Evolutionary conservation across 106 monocot species (phyloP), one percentile per base, ranked within the genome.

Genomic region (Apostasia shenzhenica): DNA sequence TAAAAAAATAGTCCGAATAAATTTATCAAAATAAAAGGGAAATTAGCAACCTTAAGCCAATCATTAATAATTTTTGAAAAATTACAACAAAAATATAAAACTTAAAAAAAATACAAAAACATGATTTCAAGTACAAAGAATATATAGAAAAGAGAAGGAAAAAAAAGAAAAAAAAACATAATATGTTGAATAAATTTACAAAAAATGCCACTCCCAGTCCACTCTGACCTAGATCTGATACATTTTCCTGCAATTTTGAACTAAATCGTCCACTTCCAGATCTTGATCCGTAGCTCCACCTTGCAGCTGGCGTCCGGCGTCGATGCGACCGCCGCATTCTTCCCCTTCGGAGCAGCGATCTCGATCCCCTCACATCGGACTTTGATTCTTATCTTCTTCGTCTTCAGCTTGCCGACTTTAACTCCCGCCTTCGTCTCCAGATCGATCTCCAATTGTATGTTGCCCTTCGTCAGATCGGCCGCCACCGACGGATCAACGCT

Each of bases 201-300:
- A 26, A 26, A 26, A 26, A 26, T 26, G 26, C 26, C 26, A 26
- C 26, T 26, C 26, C 26, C 26, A 26, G 26, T 26, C 26, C 26
- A 26, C 26, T 26, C 26, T 26, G 26, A 26, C 26, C 26, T 26
- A 26, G 26, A 26, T 26, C 26, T 0, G 26, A 26, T 26, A 26
- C 26, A 0, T 26, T 26, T 26, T 26, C 26, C 26, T 26, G 26
- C 26, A 26, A 26, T 26, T 55, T 60, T 9, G 40, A 61, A 45
- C 73, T 77, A 88, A 67, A 90, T 14, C 26, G 84, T 85, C 88
- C 90, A 91, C 42, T 83, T 86, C 83, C 83, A 91, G 81, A 91
- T 81, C 86, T 91, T 91, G 61, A 91, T 45, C 67, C 79, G 59
- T 12, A 91, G 78, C 81, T 86, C 79, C 13, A 81, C 90, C 56